A percentile compares a stretch with the other conserved stretches of the same genome.
These are phyloP conservation scores for Aspergillus campestris DNA, from an alignment of 495 filamentous ascomycete genomes.

Conservation along the genomic window DNA sequence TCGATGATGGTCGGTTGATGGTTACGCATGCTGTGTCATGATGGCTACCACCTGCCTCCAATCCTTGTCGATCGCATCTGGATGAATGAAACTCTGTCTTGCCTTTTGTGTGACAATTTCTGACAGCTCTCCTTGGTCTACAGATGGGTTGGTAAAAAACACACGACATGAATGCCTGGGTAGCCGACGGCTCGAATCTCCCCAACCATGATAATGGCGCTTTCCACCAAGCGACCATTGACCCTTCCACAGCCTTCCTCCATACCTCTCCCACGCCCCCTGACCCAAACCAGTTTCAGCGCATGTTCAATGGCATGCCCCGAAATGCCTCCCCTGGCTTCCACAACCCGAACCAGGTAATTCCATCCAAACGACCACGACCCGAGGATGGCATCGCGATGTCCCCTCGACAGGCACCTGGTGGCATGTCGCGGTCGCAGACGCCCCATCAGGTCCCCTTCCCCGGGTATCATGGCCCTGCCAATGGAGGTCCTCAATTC, in stretches of 20 bases:
- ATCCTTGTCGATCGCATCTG: slow-evolving; percentile 7
- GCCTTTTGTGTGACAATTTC: slow-evolving; percentile 11
- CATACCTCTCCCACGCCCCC: slow-evolving; percentile 43
- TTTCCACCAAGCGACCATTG: slow-evolving; percentile 53
- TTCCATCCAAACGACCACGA: slow-evolving; percentile 80
- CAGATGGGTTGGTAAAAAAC: slow-evolving; percentile 51
- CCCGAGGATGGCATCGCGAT: slow-evolving; percentile 78
- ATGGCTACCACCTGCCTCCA: slow-evolving; percentile 1
- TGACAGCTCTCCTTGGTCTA: slow-evolving; percentile 15
- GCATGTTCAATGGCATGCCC: slow-evolving; percentile 77
- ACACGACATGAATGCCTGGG: slow-evolving; percentile 74
- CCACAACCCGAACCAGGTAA: slow-evolving; percentile 64
- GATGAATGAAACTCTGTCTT: slow-evolving; percentile 7
- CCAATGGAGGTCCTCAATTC: slow-evolving; percentile 48
- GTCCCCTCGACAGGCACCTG: slow-evolving; percentile 71
- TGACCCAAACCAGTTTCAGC: slow-evolving; percentile 53
- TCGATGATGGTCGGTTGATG: neutral
- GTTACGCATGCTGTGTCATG: neutral
- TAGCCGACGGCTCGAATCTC: slow-evolving; percentile 63
- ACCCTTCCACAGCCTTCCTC: slow-evolving; percentile 46
- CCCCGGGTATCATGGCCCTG: slow-evolving; percentile 52
- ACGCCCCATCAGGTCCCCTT: slow-evolving; percentile 72
- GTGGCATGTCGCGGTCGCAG: slow-evolving; percentile 80
- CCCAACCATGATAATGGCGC: slow-evolving; percentile 71
- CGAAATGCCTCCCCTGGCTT: slow-evolving; percentile 76